These are phyloP conservation scores for Golubevia pallescens DNA, from an alignment of 1,284 basidiomycete species.

Conservation along the genomic window DNA sequence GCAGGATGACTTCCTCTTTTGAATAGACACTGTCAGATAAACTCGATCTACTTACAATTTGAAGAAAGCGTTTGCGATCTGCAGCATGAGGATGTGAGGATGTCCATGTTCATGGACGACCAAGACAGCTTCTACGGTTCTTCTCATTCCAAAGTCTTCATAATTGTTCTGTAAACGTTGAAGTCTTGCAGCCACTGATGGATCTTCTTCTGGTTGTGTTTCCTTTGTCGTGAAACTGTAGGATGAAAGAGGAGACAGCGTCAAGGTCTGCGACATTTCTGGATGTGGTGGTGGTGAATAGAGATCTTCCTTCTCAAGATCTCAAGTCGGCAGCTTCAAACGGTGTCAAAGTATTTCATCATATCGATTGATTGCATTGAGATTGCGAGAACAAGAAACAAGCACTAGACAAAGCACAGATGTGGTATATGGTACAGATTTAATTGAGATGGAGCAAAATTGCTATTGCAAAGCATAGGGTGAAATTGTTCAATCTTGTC, in stretches of 20 bases:
- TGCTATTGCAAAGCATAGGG: too few species aligned
- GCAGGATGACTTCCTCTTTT: too few species aligned
- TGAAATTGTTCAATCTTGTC: too few species aligned
- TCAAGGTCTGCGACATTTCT: constrained; percentile 25
- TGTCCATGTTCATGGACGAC: constrained; percentile 77
- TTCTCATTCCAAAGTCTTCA: constrained; percentile 78
- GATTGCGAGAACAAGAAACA: too few species aligned
- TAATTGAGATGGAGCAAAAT: too few species aligned
- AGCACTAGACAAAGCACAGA: too few species aligned
- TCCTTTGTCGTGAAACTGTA: constrained; percentile 92
- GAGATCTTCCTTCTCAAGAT: neutral
- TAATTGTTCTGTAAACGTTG: constrained; percentile 81
- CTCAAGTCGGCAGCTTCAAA: neutral
- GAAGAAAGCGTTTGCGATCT: constrained; percentile 98
- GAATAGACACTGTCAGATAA: too few species aligned
- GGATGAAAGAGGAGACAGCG: too few species aligned
- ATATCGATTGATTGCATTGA: too few species aligned
- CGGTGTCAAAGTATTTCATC: too few species aligned
- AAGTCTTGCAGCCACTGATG: constrained; percentile 75
- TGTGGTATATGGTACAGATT: too few species aligned
- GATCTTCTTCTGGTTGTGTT: constrained; percentile 93
- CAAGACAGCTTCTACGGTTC: constrained; percentile 85
- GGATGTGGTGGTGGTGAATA: neutral
- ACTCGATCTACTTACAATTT: constrained; percentile 88
- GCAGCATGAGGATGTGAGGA: constrained; percentile 88